Base-by-base conservation (phyloP, 805 yeast species). In the Starmerella riodocensis region DNA sequence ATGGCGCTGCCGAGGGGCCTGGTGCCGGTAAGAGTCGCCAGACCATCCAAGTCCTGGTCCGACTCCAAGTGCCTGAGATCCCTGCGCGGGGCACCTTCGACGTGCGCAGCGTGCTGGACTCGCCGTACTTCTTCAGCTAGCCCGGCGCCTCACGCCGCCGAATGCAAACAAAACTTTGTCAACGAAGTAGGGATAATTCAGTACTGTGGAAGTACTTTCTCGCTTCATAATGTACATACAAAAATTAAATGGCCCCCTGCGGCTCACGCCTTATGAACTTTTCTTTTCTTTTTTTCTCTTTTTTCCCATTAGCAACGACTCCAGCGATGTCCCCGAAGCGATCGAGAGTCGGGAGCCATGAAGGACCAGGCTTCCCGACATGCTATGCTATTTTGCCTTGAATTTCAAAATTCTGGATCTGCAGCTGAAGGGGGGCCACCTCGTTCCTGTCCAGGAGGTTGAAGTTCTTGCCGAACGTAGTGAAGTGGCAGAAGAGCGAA, bases 401-500 rank as follows among this genome's bases (percentile, higher is more conserved):
- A 24, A 66, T 65, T 60, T 84, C 94, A 45, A 91, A 68, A 51
- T 70, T 74, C 46, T 77, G 85, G 34, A 93, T 81, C 58, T 91
- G 64, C 4, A 80, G 76, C 32, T 66, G 60, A 46, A 91, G 62
- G 0, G 98, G 97, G 40, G 68, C 79, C 59, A 85, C 62, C 48
- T 91, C 99, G 39, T 68, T 66, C 37, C 74, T 65, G 43, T 85
- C 97, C 26, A 91, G 66, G 48, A 91, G 69, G 38, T 73, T 77
- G 58, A 83, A 91, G 48, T 85, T 94, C 43, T 78, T 78, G 12
- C 80, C 73, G 54, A 91, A 83, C 38, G 94, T 78, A 32, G 88
- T 71, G 54, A 81, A 91, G 57, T 91, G 98, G 13, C 94, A 91
- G 61, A 93, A 91, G 52, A 86, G 82, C 3, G 97, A 86, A 59